Evolutionary conservation across 768 basidiomycete species (phyloP).

Genomic region (Leccinum boreale): DNA sequence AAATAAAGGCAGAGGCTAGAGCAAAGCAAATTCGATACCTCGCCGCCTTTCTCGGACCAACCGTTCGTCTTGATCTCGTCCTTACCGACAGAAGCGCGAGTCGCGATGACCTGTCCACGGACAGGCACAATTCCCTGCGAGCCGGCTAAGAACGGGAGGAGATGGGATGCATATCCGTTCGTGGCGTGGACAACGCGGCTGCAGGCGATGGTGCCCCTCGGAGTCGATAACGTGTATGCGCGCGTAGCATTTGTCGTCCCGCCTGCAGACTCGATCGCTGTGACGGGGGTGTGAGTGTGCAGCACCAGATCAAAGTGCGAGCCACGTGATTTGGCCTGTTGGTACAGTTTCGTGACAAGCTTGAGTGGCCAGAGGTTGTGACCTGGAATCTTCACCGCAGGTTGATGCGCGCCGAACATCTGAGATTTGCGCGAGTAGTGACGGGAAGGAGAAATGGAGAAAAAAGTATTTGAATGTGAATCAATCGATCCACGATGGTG

Average conservation of each 20-base stretch:
- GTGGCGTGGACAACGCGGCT: constrained; percentile 79
- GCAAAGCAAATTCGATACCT: constrained; percentile 7
- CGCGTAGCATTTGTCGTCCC: not conserved
- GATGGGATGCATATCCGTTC: constrained; percentile 76
- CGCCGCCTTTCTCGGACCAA: constrained; percentile 43
- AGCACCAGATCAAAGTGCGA: constrained; percentile 45
- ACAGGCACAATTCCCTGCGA: constrained; percentile 58
- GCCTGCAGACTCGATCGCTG: constrained; percentile 31
- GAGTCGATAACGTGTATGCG: constrained; percentile 38
- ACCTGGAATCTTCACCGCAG: constrained; percentile 49
- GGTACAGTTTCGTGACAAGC: constrained; percentile 66
- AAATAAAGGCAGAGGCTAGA: not conserved
- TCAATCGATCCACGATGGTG: not conserved
- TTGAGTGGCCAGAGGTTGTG: constrained; percentile 81
- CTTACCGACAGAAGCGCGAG: constrained; percentile 39
- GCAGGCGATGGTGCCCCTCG: constrained; percentile 61
- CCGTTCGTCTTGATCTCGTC: constrained; percentile 40
- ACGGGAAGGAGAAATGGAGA: not conserved
- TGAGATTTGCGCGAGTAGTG: not conserved
- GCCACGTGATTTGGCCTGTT: constrained; percentile 33
- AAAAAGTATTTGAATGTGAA: not conserved
- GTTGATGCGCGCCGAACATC: constrained; percentile 40
- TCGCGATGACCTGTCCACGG: constrained; percentile 63
- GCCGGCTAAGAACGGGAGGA: constrained; percentile 67
- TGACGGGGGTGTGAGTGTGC: constrained; percentile 75